These are phyloP conservation scores for Neodidymelliopsis sp. DNA, from an alignment of 2,329 filamentous ascomycete species.

Conservation along the genomic window DNA sequence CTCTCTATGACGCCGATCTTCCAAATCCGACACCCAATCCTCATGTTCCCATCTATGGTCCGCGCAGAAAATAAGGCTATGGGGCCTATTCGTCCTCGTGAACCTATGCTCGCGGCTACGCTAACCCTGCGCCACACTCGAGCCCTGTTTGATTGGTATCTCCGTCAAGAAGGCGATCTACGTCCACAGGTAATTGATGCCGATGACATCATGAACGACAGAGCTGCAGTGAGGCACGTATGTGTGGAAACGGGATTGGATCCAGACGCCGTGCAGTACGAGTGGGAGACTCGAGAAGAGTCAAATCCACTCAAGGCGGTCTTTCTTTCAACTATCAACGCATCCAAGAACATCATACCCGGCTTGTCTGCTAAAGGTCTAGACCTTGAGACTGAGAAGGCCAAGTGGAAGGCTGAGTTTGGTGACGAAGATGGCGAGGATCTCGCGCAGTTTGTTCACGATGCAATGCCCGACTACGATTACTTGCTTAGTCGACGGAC, in stretches of 20 bases:
- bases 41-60: constrained; percentile 27
- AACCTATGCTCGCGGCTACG: not conserved
- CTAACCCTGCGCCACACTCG: constrained; percentile 8
- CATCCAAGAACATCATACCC: constrained; percentile 18
- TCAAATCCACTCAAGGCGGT: constrained; percentile 7
- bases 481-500: constrained; percentile 14
- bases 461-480: constrained; percentile 24
- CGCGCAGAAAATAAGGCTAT: constrained; percentile 13
- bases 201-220: constrained; percentile 25
- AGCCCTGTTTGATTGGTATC: constrained; percentile 24
- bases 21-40: constrained; percentile 24
- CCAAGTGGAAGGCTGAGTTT: constrained; percentile 23
- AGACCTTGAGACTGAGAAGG: constrained; percentile 17
- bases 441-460: constrained; percentile 10
- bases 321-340: constrained; percentile 16
- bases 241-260: constrained; percentile 18
- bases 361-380: constrained; percentile 10
- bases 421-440: constrained; percentile 13
- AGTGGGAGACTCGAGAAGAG: constrained; percentile 19
- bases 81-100: not conserved
- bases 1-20: constrained; percentile 23
- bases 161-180: not conserved
- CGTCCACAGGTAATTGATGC: constrained; percentile 24
- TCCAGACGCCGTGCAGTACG: constrained; percentile 21
- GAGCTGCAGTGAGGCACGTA: constrained; percentile 15